Percentiles rank a stretch among this genome's conserved stretches.
Conservation (phyloP, 1,139 yeast genomes). For the Scheffersomyces segobiensis region DNA sequence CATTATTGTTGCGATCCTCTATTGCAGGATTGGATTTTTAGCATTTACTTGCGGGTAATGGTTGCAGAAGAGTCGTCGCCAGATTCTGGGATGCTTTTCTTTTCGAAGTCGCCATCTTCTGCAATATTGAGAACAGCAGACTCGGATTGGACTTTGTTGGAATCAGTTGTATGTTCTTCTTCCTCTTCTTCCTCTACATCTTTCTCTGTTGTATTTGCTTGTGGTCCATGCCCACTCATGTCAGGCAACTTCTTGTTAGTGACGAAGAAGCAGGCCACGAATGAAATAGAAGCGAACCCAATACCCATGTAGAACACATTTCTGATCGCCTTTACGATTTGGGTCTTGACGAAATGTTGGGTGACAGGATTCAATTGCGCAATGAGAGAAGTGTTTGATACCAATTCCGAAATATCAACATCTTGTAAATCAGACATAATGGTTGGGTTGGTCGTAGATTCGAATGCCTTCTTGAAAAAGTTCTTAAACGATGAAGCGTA, state of each 20-base stretch:
- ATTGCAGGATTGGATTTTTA: too few relatives aligned
- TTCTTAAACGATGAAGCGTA: conserved; percentile 31
- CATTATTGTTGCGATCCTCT: too few relatives aligned
- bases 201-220: not conserved
- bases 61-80: too few relatives aligned
- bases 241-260: conserved; percentile 40
- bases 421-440: conserved; percentile 12
- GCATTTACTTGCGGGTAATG: too few relatives aligned
- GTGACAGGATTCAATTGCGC: conserved; percentile 17
- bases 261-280: conserved; percentile 32
- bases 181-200: not conserved
- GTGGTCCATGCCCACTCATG: not conserved
- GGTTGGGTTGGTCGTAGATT: conserved; percentile 32
- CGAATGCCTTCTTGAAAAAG: conserved; percentile 22
- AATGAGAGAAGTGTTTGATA: conserved; percentile 9
- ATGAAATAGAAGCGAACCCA: conserved; percentile 30
- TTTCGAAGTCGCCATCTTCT: not conserved
- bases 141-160: not conserved
- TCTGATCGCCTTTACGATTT: conserved; percentile 36
- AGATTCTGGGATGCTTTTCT: not conserved
- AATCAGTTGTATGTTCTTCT: not conserved
- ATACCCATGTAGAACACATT: conserved; percentile 42
- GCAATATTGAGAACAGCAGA: not conserved
- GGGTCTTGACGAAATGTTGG: conserved; percentile 22
- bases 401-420: not conserved